Conservation (phyloP, 1,284 basidiomycete species). For the Calocybe gambosa region DNA sequence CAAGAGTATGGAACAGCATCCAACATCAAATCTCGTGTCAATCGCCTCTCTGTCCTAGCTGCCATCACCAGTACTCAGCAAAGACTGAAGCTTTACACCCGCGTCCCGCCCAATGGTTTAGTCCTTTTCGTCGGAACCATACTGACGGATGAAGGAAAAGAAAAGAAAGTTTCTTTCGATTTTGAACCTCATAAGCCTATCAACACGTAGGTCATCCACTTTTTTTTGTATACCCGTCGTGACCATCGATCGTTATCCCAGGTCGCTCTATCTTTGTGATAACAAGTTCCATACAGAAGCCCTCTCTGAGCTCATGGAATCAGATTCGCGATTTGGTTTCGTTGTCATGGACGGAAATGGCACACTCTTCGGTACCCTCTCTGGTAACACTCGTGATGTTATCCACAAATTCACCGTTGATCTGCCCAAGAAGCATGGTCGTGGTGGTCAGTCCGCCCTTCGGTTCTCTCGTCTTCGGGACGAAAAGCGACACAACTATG, state of each 20-base stretch:
- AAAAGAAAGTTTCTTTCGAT: constrained; percentile 97
- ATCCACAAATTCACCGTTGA: constrained; percentile 99
- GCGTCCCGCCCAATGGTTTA: constrained; percentile 94
- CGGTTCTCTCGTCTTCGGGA: constrained; percentile 99
- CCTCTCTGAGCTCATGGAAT: constrained; percentile 93
- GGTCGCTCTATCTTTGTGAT: constrained; percentile 97
- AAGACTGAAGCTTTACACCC: constrained; percentile 92
- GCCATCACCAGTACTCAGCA: constrained; percentile 99
- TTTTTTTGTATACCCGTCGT: background rate
- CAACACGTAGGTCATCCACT: constrained; percentile 72
- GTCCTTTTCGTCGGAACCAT: constrained; percentile 98
- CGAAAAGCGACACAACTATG: constrained; percentile 99
- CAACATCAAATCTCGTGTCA: constrained; percentile 99
- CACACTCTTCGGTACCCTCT: constrained; percentile 91
- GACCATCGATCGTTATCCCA: constrained; percentile 23
- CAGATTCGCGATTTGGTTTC: constrained; percentile 97
- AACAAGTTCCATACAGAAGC: constrained; percentile 99
- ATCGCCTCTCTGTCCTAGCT: constrained; percentile 93
- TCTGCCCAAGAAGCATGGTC: constrained; percentile 98
- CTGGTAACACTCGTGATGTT: constrained; percentile 96
- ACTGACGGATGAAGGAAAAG: constrained; percentile 97
- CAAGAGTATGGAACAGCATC: constrained; percentile 98
- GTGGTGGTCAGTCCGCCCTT: constrained; percentile 99
- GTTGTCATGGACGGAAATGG: constrained; percentile 99
- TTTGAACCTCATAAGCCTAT: constrained; percentile 98